Evolutionary conservation across 495 filamentous ascomycete genomes (phyloP), one percentile per base, ranked within the genome.

Genomic region (Aspergillus panamensis): DNA sequence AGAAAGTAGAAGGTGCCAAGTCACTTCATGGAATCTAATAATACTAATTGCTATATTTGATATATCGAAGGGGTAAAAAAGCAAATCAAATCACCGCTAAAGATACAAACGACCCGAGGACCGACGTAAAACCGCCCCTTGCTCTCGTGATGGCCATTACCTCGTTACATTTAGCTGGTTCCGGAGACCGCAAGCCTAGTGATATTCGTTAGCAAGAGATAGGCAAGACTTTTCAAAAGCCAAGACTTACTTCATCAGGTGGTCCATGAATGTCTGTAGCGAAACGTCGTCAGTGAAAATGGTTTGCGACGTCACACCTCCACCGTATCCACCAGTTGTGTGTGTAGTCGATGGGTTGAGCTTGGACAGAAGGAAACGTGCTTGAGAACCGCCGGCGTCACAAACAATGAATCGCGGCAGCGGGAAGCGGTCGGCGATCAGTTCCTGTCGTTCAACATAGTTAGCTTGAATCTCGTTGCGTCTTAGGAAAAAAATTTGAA

Each of bases 251-350:
- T 99, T 99, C 95, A 99, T 99, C 69, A 99, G 76, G 78, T 96
- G 90, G 62, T 99, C 95, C 94, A 97, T 99, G 69, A 99, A 99
- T 7, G 93, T 97, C 73, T 97, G 94, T 68, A 99, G 77, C 20
- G 91, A 96, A 51, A 99, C 95, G 74, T 99, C 95, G 66, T 99
- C 95, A 2, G 95, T 99, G 74, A 99, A 99, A 63, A 99, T 97
- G 13, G 95, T 99, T 76, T 97, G 95, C 32, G 94, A 92, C 19
- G 88, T 93, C 66, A 96, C 90, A 17, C 88, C 82, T 59, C 92
- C 93, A 53, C 95, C 94, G 62, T 96, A 97, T 8, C 89, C 87
- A 47, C 90, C 89, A 0, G 88, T 91, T 12, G 93, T 96, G 69
- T 99, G 94, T n/a, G 95, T 97, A 12, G 95, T 99, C 2, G 90